phyloP scores from a whole-genome alignment of 306 rosid genomes.

The Vigna hirtella region DNA sequence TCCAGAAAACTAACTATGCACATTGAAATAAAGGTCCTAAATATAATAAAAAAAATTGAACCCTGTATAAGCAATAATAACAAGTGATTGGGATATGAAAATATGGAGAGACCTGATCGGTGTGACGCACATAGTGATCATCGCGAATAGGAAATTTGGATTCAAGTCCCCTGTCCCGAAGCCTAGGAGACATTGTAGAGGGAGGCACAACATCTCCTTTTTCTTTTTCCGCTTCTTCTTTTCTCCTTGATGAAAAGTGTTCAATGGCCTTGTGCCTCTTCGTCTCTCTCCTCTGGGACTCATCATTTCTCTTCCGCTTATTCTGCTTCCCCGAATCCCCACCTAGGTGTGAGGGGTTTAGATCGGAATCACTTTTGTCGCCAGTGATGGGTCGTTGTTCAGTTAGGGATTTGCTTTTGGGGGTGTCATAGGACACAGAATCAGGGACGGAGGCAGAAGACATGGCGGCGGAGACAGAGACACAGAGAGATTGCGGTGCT shows the following conservation, averaged over 20 bases:
- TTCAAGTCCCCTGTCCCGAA: not conserved
- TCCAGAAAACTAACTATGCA: not conserved
- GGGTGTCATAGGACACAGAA: not conserved
- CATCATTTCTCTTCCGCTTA: too few species aligned
- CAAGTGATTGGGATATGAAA: not conserved
- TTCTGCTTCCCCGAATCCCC: not conserved
- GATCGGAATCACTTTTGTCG: not conserved
- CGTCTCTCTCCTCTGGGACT: too few species aligned
- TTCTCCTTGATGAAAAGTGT: too few species aligned
- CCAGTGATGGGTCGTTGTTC: not conserved
- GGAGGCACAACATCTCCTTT: not conserved
- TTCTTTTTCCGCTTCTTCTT: not conserved
- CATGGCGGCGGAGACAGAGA: not conserved
- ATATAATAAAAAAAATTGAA: not conserved
- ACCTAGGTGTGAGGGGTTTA: not conserved
- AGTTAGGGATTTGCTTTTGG: not conserved
- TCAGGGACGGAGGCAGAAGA: not conserved
- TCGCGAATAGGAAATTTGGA: not conserved
- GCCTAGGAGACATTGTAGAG: not conserved
- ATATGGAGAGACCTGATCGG: not conserved
- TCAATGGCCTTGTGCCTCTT: not conserved
- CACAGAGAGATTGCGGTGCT: not conserved
- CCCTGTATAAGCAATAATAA: not conserved
- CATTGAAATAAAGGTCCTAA: not conserved
- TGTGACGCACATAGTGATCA: not conserved